Percentiles rank a stretch among this genome's conserved stretches.
These are phyloP conservation scores for Phytophthora multivora DNA, from an alignment of 352 stramenopile species.

Conservation along the genomic window DNA sequence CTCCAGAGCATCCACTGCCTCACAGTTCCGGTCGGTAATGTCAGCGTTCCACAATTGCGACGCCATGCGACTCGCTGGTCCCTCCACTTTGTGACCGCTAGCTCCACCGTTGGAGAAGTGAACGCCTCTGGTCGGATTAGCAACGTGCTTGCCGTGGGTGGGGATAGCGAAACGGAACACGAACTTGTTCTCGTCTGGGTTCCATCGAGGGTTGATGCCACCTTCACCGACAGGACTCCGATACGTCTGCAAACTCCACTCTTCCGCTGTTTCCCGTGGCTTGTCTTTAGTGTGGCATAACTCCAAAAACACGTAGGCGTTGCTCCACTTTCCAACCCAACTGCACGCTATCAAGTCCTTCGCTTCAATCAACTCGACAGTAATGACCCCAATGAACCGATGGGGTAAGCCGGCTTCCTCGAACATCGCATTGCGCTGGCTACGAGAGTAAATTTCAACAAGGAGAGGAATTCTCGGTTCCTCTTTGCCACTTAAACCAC, in stretches of 20 bases:
- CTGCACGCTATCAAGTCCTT: conserved; percentile 74
- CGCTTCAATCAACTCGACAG: conserved; percentile 70
- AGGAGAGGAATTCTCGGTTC: conserved; percentile 56
- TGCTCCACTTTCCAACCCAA: conserved; percentile 69
- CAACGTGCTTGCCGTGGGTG: conserved; percentile 60
- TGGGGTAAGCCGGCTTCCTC: conserved; percentile 74
- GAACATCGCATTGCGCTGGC: conserved; percentile 82
- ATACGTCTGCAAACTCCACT: conserved; percentile 80
- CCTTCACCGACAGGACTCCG: conserved; percentile 60
- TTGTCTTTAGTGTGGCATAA: conserved; percentile 45
- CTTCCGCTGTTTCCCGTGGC: conserved; percentile 47
- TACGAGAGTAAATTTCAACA: conserved; percentile 69
- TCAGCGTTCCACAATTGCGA: conserved; percentile 54
- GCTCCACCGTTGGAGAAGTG: conserved; percentile 9
- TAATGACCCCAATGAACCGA: conserved; percentile 74
- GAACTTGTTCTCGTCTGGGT: conserved; percentile 55
- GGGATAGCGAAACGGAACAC: conserved; percentile 79
- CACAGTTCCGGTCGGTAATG: conserved; percentile 33
- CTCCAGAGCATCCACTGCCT: conserved; percentile 51
- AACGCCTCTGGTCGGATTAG: conserved; percentile 10
- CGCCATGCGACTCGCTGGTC: conserved; percentile 14
- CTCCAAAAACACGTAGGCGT: conserved; percentile 80
- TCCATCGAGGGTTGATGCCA: conserved; percentile 65
- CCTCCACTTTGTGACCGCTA: conserved; percentile 11
- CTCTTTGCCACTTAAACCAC: conserved; percentile 47